Evolutionary conservation across 306 rosid genomes (phyloP).

Genomic region (Corylus avellana): DNA sequence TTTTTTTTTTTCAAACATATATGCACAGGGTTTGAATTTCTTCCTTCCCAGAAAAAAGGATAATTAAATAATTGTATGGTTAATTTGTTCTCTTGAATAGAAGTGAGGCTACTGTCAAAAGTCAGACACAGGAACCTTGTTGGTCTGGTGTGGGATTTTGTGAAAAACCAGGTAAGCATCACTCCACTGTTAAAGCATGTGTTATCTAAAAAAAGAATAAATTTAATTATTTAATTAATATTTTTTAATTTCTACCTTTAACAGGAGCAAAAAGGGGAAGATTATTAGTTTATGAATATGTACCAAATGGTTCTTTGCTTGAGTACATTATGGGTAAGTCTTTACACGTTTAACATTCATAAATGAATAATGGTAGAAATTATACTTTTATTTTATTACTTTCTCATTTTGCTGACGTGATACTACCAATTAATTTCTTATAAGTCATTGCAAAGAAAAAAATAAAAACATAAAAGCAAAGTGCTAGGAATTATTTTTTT

Average conservation of each 20-base stretch:
- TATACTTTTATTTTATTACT: too few relatives aligned
- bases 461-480: too few relatives aligned
- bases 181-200: not conserved
- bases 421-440: too few relatives aligned
- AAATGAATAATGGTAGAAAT: not conserved
- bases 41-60: not conserved
- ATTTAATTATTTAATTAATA: too few relatives aligned
- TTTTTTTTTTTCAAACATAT: not conserved
- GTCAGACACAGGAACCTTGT: slow-evolving; percentile 73
- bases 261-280: slow-evolving; percentile 54
- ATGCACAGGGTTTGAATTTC: not conserved
- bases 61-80: not conserved
- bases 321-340: slow-evolving; percentile 67
- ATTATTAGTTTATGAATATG: slow-evolving; percentile 73
- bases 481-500: too few relatives aligned
- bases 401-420: too few relatives aligned
- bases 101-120: slow-evolving; percentile 65
- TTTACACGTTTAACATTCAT: slow-evolving; percentile 6
- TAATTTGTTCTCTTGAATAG: slow-evolving; percentile 40
- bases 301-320: slow-evolving; percentile 75
- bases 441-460: too few relatives aligned
- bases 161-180: slow-evolving; percentile 62
- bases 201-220: too few relatives aligned
- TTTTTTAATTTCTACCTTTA: slow-evolving; percentile 18
- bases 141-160: slow-evolving; percentile 78